These are phyloP conservation scores for Neurospora africana DNA, from an alignment of 495 filamentous ascomycete species.

Conservation along the genomic window DNA sequence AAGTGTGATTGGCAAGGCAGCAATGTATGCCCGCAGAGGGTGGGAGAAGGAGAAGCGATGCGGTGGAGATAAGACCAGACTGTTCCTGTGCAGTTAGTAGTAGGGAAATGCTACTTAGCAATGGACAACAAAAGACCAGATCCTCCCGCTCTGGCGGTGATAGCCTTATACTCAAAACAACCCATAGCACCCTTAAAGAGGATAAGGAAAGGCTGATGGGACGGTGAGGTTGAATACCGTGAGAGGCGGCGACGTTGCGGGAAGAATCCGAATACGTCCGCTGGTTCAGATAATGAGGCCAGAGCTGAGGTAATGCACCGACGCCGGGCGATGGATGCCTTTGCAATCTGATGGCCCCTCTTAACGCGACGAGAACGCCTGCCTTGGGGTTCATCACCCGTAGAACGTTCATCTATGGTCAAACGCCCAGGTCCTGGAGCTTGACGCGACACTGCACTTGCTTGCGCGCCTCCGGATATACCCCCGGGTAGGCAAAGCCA, in stretches of 20 bases:
- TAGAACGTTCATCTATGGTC: neutral
- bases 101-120: neutral
- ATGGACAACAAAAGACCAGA: neutral
- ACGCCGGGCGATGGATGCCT: neutral
- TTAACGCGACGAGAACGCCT: neutral
- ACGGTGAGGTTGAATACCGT: neutral
- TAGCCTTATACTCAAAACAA: neutral
- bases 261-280: neutral
- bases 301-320: neutral
- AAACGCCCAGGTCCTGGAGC: neutral
- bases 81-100: neutral
- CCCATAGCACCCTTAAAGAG: neutral
- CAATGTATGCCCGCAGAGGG: neutral
- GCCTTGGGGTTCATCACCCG: neutral
- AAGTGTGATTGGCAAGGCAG: neutral
- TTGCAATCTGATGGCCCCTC: neutral
- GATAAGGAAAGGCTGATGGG: neutral
- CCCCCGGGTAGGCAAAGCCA: conserved; percentile 1
- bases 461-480: conserved; percentile 2
- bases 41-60: neutral
- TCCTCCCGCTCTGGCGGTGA: neutral
- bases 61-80: neutral
- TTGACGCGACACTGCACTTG: conserved; percentile 9
- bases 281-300: neutral
- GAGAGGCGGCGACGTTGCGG: neutral